phyloP scores from a whole-genome alignment of 2,329 filamentous ascomycete genomes.

The Tolypocladium amazonense region DNA sequence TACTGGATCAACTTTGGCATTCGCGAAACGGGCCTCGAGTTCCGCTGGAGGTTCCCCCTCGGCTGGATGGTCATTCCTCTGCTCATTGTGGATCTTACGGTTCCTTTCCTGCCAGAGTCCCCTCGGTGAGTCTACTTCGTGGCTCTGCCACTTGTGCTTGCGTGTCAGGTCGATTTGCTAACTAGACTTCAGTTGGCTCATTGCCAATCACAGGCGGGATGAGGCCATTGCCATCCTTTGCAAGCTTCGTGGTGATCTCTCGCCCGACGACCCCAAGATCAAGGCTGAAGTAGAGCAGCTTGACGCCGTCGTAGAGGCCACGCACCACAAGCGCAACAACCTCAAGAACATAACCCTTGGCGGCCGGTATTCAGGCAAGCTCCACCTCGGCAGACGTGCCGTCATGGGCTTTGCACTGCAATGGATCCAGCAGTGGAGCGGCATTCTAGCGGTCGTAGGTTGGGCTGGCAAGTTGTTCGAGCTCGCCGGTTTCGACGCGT shows the following conservation, averaged over 20 bases:
- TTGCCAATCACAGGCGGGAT: slow-evolving; percentile 19
- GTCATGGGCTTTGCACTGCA: slow-evolving; percentile 29
- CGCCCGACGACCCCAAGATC: slow-evolving; percentile 20
- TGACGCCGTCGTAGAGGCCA: slow-evolving; percentile 26
- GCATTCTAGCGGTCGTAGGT: slow-evolving; percentile 28
- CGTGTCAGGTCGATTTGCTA: neutral
- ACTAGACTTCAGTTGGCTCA: slow-evolving; percentile 19
- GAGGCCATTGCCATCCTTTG: slow-evolving; percentile 24
- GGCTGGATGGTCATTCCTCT: slow-evolving; percentile 31
- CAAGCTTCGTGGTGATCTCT: slow-evolving; percentile 17
- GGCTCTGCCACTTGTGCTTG: neutral
- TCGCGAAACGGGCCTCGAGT: slow-evolving; percentile 14
- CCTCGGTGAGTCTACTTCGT: slow-evolving; percentile 20
- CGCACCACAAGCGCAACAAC: slow-evolving; percentile 25
- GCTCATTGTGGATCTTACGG: slow-evolving; percentile 23
- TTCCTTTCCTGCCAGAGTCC: slow-evolving; percentile 33
- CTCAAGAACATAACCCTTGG: slow-evolving; percentile 27
- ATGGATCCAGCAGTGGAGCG: slow-evolving; percentile 32
- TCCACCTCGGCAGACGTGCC: slow-evolving; percentile 27
- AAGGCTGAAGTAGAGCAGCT: slow-evolving; percentile 26
- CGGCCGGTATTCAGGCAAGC: slow-evolving; percentile 21
- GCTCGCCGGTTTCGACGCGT: slow-evolving; percentile 12
- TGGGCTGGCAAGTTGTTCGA: slow-evolving; percentile 16
- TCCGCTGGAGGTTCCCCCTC: slow-evolving; percentile 26
- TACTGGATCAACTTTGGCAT: slow-evolving; percentile 29